Evolutionary conservation across 2,329 filamentous ascomycete species (phyloP), one percentile per base, ranked within the genome.

Genomic region (Penicillium sp.): DNA sequence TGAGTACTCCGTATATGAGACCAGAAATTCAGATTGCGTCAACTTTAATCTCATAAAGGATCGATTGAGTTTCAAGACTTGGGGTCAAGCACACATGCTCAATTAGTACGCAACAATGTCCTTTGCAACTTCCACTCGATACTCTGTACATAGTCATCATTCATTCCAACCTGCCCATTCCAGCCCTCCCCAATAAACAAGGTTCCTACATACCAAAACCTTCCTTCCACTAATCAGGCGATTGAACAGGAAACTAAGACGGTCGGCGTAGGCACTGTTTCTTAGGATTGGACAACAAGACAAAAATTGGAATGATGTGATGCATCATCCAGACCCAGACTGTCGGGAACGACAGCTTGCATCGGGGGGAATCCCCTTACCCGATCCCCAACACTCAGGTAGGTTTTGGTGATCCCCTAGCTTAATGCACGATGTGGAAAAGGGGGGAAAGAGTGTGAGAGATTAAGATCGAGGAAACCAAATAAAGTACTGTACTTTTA

Each of bases 191-290:
- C 53, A 58, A 49, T 37, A 55, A 47, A 51, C 57, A 49, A 56
- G 42, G 61, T 63, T 64, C 65, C 67, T 69, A 59, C 67, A 70
- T 70, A 68, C 65, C 67, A 68, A 50, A 59, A 60, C 35, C 17
- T n/a, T 10, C 22, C 35, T 40, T 22, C 51, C 33, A 40, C 22
- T 35, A 26, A 37, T 53, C 38, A 45, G 28, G 26, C 28, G 7
- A 37, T 5, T 15, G 24, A 50, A 33, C 44, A 26, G 62, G 57
- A 58, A 49, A 50, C 62, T 54, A 33, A 56, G 35, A 26, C 38
- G 38, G 53, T 60, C 47, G 57, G 53, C 9, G 35, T 59, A n/a
- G 35, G 37, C 38, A 44, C 6, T 19, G 19, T 37, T 19, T 30
- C 22, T 28, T 38, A 7, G 50, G 49, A 60, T 63, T 61, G 56